Conservation (phyloP, 176 grass and related monocot species). For the Pontederia crassipes region DNA sequence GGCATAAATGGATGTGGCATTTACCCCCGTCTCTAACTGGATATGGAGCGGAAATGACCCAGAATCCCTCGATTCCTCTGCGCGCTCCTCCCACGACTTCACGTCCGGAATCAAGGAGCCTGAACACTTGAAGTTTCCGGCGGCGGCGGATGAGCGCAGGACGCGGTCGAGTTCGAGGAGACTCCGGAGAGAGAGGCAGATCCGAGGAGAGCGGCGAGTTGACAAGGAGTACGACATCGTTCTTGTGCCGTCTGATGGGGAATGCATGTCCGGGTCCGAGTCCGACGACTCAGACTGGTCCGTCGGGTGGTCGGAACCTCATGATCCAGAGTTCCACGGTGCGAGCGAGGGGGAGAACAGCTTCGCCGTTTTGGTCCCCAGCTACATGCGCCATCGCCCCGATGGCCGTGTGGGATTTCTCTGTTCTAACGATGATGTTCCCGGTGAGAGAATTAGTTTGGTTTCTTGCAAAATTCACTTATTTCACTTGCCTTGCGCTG, state of each 20-base stretch:
- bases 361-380: slow-evolving; percentile 12
- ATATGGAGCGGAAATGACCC: slow-evolving; percentile 14
- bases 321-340: slow-evolving; percentile 7
- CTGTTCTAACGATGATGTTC: no score
- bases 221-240: slow-evolving; percentile 13
- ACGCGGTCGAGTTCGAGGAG: slow-evolving; percentile 8
- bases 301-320: slow-evolving; percentile 15
- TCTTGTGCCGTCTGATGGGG: slow-evolving; percentile 9
- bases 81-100: not conserved
- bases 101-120: not conserved
- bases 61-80: not conserved
- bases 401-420: no score
- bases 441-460: no score
- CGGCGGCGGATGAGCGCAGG: not conserved
- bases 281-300: slow-evolving; percentile 18
- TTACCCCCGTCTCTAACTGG: slow-evolving; percentile 11
- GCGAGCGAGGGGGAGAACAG: slow-evolving; percentile 1
- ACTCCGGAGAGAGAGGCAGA: slow-evolving; percentile 4
- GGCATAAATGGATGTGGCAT: not conserved
- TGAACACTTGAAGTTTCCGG: not conserved
- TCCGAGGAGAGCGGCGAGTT: not conserved
- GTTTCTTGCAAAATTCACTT: no score
- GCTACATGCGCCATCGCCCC: slow-evolving; percentile 3
- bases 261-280: slow-evolving; percentile 4
- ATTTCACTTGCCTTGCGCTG: no score